phyloP scores from a whole-genome alignment of 139 green algal genomes.

The Micractinium conductrix region DNA sequence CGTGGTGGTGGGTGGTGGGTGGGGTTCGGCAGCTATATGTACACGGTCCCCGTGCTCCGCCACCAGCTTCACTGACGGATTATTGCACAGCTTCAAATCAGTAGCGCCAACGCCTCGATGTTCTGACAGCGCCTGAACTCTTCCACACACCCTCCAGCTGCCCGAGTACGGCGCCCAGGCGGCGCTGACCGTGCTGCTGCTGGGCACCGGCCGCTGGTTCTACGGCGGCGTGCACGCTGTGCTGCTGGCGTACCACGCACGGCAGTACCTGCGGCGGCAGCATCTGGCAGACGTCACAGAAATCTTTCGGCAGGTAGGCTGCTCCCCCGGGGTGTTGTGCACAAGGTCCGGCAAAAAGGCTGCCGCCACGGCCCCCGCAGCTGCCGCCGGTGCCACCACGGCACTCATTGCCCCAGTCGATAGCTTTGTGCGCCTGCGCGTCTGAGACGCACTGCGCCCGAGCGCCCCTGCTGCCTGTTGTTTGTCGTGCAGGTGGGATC shows the following conservation, averaged over 20 bases:
- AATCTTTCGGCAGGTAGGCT: conserved; percentile 59
- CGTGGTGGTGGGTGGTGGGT: conserved; percentile 58
- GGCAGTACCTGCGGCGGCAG: conserved; percentile 29
- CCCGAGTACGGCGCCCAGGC: conserved; percentile 57
- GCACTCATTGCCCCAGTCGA: too few relatives aligned
- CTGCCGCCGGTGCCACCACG: too few relatives aligned
- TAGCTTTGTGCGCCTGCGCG: neutral
- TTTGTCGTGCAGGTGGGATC: neutral
- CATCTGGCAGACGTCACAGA: conserved; percentile 73
- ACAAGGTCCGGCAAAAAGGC: neutral
- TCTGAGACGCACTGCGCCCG: too few relatives aligned
- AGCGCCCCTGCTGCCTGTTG: too few relatives aligned
- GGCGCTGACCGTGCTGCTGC: conserved; percentile 52
- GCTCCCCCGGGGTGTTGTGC: neutral
- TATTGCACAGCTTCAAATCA: too few relatives aligned
- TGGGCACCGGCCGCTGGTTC: conserved; percentile 69
- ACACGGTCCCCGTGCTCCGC: neutral
- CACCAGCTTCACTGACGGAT: neutral
- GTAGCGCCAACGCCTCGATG: too few relatives aligned
- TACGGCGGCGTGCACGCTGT: conserved; percentile 41
- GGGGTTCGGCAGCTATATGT: too few relatives aligned
- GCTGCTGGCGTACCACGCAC: conserved; percentile 54
- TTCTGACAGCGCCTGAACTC: too few relatives aligned
- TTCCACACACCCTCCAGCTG: too few relatives aligned
- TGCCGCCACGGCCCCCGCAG: too few relatives aligned